Evolutionary conservation across 257 asterid species (phyloP).

Genomic region (Petunia secreta): DNA sequence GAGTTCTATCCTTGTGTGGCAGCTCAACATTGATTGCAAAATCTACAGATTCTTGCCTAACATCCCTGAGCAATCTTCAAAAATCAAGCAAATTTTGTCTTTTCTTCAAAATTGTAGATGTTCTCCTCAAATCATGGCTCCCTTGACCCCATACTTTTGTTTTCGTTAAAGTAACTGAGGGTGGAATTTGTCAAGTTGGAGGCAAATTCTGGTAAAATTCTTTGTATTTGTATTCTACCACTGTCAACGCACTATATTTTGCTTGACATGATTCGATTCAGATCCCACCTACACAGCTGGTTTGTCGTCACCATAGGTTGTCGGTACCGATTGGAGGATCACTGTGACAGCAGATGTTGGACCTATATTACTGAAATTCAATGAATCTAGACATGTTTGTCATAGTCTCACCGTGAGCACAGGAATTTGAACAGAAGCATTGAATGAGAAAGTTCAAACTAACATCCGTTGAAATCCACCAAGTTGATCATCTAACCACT

Average conservation of each 20-base stretch:
- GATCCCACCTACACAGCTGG: neutral
- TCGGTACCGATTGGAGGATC: neutral
- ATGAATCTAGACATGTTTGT: too few relatives aligned
- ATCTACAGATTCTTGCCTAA: neutral
- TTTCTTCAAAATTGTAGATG: neutral
- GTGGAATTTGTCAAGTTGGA: neutral
- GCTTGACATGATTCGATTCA: neutral
- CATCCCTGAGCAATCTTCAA: neutral
- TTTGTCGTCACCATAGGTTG: neutral
- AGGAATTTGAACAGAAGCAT: neutral
- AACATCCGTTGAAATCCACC: neutral
- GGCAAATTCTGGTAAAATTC: neutral
- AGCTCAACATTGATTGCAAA: too few relatives aligned
- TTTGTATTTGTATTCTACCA: neutral
- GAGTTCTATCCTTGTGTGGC: neutral
- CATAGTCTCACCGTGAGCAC: neutral
- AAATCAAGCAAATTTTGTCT: neutral
- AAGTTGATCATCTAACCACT: neutral
- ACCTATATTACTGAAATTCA: too few relatives aligned
- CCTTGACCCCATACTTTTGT: neutral
- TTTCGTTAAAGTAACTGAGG: neutral
- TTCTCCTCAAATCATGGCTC: neutral
- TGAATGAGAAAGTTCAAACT: neutral
- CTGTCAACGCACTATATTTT: neutral
- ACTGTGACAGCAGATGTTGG: neutral